phyloP scores from a whole-genome alignment of 176 grass and related monocot species.

The Coix lacrymajobi region DNA sequence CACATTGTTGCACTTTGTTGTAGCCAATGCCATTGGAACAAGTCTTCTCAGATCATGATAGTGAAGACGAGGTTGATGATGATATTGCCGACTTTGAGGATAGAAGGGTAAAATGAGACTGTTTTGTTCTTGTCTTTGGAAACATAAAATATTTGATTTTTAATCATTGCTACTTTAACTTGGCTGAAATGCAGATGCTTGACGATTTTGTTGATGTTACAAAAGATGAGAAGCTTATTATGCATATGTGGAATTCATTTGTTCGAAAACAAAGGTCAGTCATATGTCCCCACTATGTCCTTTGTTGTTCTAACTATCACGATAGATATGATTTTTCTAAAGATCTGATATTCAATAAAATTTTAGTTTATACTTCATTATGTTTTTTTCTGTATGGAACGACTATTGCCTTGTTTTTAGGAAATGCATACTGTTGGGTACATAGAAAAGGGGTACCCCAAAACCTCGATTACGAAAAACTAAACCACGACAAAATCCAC shows the following conservation, averaged over 20 bases:
- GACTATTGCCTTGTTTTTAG: not conserved
- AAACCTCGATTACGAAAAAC: too few species aligned
- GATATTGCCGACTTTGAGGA: slow-evolving; percentile 96
- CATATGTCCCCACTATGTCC: not conserved
- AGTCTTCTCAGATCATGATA: slow-evolving; percentile 89
- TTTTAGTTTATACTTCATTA: not conserved
- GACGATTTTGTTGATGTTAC: slow-evolving; percentile 99
- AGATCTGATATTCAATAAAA: not conserved
- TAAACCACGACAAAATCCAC: too few species aligned
- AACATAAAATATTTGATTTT: not conserved
- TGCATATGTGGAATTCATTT: slow-evolving; percentile 99
- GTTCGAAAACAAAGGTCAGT: slow-evolving; percentile 90
- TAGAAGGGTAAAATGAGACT: slow-evolving; percentile 64
- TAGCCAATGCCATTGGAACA: slow-evolving; percentile 96
- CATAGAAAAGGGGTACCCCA: too few species aligned
- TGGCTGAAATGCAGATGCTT: slow-evolving; percentile 69
- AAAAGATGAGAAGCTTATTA: slow-evolving; percentile 94
- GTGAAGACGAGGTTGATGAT: slow-evolving; percentile 98
- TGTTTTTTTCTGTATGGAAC: not conserved
- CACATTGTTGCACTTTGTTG: slow-evolving; percentile 22
- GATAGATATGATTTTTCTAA: not conserved
- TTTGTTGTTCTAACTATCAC: not conserved
- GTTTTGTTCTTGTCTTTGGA: not conserved
- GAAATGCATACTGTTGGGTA: too few species aligned
- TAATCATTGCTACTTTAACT: slow-evolving; percentile 7